These are phyloP conservation scores for Neltuma alba DNA, from an alignment of 306 rosid species.

Conservation along the genomic window DNA sequence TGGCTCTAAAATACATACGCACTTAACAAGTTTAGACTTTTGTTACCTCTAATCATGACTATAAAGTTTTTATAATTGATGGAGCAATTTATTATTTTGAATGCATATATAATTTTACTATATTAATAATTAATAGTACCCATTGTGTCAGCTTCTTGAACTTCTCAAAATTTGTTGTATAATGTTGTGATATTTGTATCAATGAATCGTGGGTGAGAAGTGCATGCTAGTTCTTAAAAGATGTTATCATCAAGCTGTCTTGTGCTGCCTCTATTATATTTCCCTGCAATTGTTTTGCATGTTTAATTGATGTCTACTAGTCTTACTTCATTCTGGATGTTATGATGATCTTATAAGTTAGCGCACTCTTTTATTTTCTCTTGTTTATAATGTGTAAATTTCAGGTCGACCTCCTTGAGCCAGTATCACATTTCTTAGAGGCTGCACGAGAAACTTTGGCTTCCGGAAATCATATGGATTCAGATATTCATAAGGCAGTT, in stretches of 20 bases:
- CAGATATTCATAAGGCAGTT: constrained; percentile 68
- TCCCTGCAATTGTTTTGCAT: background rate
- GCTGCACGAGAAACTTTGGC: constrained; percentile 78
- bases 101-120: background rate
- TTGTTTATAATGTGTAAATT: constrained; percentile 6
- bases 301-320: background rate
- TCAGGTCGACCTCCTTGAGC: constrained; percentile 98
- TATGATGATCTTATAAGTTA: constrained; percentile 21
- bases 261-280: background rate
- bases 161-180: background rate
- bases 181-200: background rate
- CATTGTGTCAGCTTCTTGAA: background rate
- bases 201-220: background rate
- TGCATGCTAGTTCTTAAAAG: constrained; percentile 18
- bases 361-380: constrained; percentile 15
- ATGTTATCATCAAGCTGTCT: constrained; percentile 13
- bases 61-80: background rate
- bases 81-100: background rate
- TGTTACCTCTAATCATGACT: background rate
- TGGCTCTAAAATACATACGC: background rate
- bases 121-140: background rate
- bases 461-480: constrained; percentile 50
- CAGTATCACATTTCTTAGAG: constrained; percentile 91
- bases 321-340: constrained; percentile 12
- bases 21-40: background rate